Evolutionary conservation across 2,329 filamentous ascomycete species (phyloP).

Genomic region (Claviceps humidiphila): DNA sequence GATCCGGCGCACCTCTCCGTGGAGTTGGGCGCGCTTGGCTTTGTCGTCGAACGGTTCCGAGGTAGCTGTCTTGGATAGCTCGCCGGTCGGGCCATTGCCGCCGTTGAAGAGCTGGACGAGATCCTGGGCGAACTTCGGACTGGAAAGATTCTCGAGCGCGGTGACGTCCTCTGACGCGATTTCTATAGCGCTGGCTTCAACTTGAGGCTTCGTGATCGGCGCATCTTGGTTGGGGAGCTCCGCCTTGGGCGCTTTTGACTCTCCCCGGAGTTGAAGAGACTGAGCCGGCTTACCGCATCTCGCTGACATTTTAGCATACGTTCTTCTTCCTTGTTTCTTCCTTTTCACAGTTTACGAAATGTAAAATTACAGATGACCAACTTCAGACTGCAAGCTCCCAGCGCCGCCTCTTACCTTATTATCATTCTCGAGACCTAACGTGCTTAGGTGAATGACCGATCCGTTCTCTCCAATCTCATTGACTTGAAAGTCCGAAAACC

Average conservation of each 20-base stretch:
- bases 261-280: conserved; percentile 8
- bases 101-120: conserved; percentile 28
- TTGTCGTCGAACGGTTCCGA: conserved; percentile 32
- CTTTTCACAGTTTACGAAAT: background rate
- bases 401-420: conserved; percentile 5
- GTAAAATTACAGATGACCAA: background rate
- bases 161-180: conserved; percentile 20
- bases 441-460: conserved; percentile 57
- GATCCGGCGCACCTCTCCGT: conserved; percentile 59
- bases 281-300: conserved; percentile 7
- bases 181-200: conserved; percentile 9
- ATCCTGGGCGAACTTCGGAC: conserved; percentile 24
- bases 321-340: background rate
- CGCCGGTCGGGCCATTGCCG: conserved; percentile 17
- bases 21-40: conserved; percentile 31
- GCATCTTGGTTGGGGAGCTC: background rate
- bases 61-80: conserved; percentile 20
- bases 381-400: no score
- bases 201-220: conserved; percentile 10
- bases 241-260: background rate
- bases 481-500: conserved; percentile 86
- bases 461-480: conserved; percentile 75
- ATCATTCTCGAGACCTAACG: conserved; percentile 20
- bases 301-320: background rate
- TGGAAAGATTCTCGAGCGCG: conserved; percentile 26